Percentiles rank a stretch among this genome's conserved stretches.
Conservation (phyloP, 176 grass and related monocot genomes). For the Oryza rufipogon region DNA sequence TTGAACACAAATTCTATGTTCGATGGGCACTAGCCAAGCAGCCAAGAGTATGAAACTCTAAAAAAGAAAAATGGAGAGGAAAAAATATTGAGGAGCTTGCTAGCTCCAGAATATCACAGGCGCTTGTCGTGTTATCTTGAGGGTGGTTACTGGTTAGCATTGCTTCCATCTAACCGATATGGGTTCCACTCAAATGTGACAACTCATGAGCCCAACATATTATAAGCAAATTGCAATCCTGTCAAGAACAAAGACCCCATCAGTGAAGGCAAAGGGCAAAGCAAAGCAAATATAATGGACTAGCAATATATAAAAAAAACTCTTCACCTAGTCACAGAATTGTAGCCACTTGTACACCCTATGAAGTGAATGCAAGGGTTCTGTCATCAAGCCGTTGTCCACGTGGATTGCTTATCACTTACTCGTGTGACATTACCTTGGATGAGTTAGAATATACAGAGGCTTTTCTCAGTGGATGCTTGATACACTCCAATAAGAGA, state of each 20-base stretch:
- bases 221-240: slow-evolving; percentile 43
- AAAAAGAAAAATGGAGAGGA: not conserved
- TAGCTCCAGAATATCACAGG: slow-evolving; percentile 42
- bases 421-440: not conserved
- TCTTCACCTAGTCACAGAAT: slow-evolving; percentile 35
- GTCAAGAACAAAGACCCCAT: slow-evolving; percentile 41
- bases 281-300: slow-evolving; percentile 23
- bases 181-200: slow-evolving; percentile 58
- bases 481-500: slow-evolving; percentile 5
- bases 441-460: not conserved
- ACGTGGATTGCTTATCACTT: slow-evolving; percentile 40
- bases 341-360: slow-evolving; percentile 40
- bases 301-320: slow-evolving; percentile 2
- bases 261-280: slow-evolving; percentile 22
- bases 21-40: not conserved
- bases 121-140: slow-evolving; percentile 39
- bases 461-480: not conserved
- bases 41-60: not conserved
- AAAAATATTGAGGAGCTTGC: not conserved
- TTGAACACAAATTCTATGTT: not conserved
- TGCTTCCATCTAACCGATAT: slow-evolving; percentile 59
- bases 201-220: slow-evolving; percentile 49
- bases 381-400: slow-evolving; percentile 33
- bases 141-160: slow-evolving; percentile 68
- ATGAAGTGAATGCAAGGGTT: slow-evolving; percentile 25